phyloP scores from a whole-genome alignment of 805 yeast species.

The Dipodascopsis tothii region DNA sequence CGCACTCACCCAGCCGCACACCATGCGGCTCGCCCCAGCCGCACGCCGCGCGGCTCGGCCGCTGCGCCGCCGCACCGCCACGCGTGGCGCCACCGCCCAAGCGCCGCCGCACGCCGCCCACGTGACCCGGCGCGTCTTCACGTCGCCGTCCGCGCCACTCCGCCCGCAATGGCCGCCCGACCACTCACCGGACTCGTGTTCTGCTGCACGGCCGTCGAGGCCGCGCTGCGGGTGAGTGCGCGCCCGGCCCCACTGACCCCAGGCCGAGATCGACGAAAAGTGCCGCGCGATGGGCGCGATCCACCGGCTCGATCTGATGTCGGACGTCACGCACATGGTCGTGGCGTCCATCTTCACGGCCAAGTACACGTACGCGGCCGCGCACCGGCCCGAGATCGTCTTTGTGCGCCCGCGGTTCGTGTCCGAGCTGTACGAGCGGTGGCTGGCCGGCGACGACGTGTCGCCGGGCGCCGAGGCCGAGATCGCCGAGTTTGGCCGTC shows the following conservation, averaged over 20 bases:
- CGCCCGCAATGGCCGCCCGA: neutral
- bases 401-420: constrained; percentile 48
- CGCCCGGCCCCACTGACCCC: neutral
- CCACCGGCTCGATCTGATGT: constrained; percentile 42
- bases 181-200: constrained; percentile 16
- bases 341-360: constrained; percentile 46
- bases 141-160: too few relatives aligned
- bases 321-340: constrained; percentile 44
- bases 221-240: constrained; percentile 5
- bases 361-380: constrained; percentile 47
- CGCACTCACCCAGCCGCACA: too few relatives aligned
- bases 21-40: too few relatives aligned
- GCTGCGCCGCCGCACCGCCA: too few relatives aligned
- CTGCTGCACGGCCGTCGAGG: constrained; percentile 18
- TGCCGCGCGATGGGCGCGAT: constrained; percentile 39
- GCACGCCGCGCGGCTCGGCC: too few relatives aligned
- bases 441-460: constrained; percentile 47
- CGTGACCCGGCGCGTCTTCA: too few relatives aligned
- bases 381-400: constrained; percentile 42
- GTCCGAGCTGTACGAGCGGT: constrained; percentile 39
- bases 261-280: constrained; percentile 12
- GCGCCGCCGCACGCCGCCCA: too few relatives aligned
- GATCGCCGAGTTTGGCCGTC: constrained; percentile 20
- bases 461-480: constrained; percentile 22
- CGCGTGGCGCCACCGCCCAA: too few relatives aligned